These are phyloP conservation scores for Aureobasidium sp. DNA, from an alignment of 2,329 filamentous ascomycete species.

Conservation along the genomic window DNA sequence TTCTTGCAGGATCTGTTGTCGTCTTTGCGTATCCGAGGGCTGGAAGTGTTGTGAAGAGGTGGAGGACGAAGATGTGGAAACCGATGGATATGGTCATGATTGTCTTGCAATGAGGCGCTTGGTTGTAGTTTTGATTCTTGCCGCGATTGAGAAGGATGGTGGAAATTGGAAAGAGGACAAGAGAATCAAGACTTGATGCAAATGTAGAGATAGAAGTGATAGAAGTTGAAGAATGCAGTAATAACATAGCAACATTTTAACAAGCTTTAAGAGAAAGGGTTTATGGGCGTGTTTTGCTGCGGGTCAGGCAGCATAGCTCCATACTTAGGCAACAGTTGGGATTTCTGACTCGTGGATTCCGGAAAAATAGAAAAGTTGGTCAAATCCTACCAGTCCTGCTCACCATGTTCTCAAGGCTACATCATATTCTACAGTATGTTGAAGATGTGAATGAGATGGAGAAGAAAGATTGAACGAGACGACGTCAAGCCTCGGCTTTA, in stretches of 20 bases:
- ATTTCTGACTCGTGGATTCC: neutral
- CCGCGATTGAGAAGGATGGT: too few species aligned
- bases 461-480: neutral
- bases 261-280: too few species aligned
- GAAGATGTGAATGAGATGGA: neutral
- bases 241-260: too few species aligned
- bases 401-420: neutral
- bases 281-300: neutral
- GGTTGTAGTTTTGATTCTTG: neutral
- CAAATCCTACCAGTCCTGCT: too few species aligned
- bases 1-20: neutral
- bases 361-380: too few species aligned
- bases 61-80: neutral
- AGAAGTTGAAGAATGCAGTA: too few species aligned
- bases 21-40: neutral
- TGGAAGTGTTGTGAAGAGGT: neutral
- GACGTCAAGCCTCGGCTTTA: slow-evolving; percentile 1
- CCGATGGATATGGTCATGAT: neutral
- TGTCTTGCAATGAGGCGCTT: neutral
- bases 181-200: too few species aligned
- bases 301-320: neutral
- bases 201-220: neutral
- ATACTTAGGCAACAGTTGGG: neutral
- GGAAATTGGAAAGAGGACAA: too few species aligned
- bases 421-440: neutral